These are phyloP conservation scores for Cutaneotrichosporon mucoides DNA, from an alignment of 1,284 basidiomycete species.

Conservation along the genomic window DNA sequence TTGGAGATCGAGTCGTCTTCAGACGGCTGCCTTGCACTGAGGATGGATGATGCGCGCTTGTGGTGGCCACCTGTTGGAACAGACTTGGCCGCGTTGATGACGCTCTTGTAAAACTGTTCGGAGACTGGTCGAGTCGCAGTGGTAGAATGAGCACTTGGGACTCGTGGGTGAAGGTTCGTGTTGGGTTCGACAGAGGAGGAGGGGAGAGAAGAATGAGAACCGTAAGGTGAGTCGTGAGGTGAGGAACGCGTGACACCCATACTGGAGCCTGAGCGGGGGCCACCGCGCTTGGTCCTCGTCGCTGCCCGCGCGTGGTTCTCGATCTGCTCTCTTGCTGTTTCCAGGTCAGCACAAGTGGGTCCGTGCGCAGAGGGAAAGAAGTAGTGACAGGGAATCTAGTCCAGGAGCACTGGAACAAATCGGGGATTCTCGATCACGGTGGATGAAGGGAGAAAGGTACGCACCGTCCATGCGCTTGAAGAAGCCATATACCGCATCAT, in stretches of 20 bases:
- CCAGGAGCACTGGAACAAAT: background rate
- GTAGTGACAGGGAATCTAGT: too few relatives aligned
- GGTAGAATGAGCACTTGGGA: background rate
- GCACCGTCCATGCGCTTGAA: constrained; percentile 82
- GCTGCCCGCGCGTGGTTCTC: background rate
- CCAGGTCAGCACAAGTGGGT: background rate
- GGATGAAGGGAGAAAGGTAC: constrained; percentile 5
- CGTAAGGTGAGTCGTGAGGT: background rate
- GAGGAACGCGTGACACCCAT: constrained; percentile 1
- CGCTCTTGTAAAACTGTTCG: constrained; percentile 11
- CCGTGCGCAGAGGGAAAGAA: too few relatives aligned
- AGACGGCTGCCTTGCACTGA: background rate
- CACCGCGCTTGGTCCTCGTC: background rate
- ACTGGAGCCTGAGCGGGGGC: background rate
- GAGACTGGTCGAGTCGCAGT: constrained; percentile 4
- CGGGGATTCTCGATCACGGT: background rate
- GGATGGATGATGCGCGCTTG: constrained; percentile 11
- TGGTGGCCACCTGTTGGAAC: background rate
- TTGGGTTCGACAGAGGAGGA: background rate
- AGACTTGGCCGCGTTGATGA: constrained; percentile 8
- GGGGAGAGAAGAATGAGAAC: constrained; percentile 2
- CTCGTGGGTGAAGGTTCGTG: background rate
- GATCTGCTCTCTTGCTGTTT: background rate
- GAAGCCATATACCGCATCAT: constrained; percentile 72
- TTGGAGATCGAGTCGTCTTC: background rate